A percentile compares a stretch with the other conserved stretches of the same genome.
Evolutionary conservation across 495 filamentous ascomycete genomes (phyloP).

Genomic region (Bombardia bombarda): DNA sequence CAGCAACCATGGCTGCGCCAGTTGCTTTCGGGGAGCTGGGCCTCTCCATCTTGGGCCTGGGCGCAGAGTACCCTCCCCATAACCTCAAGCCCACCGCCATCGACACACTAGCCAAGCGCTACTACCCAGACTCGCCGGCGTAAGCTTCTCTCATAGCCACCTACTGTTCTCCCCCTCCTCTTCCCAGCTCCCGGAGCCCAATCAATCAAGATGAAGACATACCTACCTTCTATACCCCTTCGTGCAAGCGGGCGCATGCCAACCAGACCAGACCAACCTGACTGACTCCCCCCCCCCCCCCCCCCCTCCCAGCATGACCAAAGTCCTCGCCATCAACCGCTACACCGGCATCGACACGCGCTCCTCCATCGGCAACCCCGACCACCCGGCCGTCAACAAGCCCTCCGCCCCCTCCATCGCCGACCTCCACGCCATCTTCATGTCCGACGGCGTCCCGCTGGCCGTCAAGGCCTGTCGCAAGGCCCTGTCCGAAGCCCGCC

Average conservation of each 20-base stretch:
- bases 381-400: slow-evolving; percentile 50
- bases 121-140: slow-evolving; percentile 44
- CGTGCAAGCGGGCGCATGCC: too few species aligned
- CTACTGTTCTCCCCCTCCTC: too few species aligned
- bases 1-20: slow-evolving; percentile 16
- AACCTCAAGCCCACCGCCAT: slow-evolving; percentile 30
- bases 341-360: slow-evolving; percentile 57
- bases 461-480: slow-evolving; percentile 50
- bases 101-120: slow-evolving; percentile 34
- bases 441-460: slow-evolving; percentile 49
- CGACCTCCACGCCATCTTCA: slow-evolving; percentile 47
- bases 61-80: slow-evolving; percentile 42
- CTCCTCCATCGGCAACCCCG: slow-evolving; percentile 48
- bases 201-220: too few species aligned
- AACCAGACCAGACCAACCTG: too few species aligned
- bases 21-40: slow-evolving; percentile 27
- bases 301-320: slow-evolving; percentile 36
- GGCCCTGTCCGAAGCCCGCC: slow-evolving; percentile 47
- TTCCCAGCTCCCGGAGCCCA: too few species aligned
- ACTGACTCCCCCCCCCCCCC: too few species aligned
- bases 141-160: too few species aligned
- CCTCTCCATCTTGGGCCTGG: slow-evolving; percentile 44
- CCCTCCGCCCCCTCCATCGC: slow-evolving; percentile 45
- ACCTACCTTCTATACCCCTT: too few species aligned
- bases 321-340: slow-evolving; percentile 53